Conservation (phyloP, 2,329 filamentous ascomycete species). For the Blastomyces parvus region DNA sequence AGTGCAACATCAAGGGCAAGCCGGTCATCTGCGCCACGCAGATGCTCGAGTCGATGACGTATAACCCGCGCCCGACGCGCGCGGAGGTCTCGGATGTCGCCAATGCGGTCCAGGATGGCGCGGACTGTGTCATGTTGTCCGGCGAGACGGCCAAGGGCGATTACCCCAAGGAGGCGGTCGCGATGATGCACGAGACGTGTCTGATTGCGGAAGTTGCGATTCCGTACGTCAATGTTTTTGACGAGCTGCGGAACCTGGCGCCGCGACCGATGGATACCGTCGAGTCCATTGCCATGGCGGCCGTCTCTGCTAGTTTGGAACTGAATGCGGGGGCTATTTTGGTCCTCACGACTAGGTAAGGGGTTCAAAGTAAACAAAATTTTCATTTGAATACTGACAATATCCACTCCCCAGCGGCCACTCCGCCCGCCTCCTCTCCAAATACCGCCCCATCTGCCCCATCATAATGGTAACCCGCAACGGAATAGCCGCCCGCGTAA, state of each 20-base stretch:
- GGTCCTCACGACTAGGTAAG: constrained; percentile 78
- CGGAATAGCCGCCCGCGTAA: constrained; percentile 62
- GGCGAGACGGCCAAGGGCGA: constrained; percentile 97
- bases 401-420: constrained; percentile 54
- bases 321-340: constrained; percentile 94
- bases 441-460: constrained; percentile 96
- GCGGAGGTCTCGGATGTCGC: constrained; percentile 98
- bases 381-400: constrained; percentile 9
- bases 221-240: constrained; percentile 91
- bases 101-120: constrained; percentile 93
- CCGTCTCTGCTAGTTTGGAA: constrained; percentile 89
- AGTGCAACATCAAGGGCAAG: constrained; percentile 99
- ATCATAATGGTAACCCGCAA: constrained; percentile 99
- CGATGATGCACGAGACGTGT: constrained; percentile 97
- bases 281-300: constrained; percentile 95
- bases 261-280: constrained; percentile 75
- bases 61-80: constrained; percentile 95
- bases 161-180: constrained; percentile 86
- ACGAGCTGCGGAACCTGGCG: constrained; percentile 79
- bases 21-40: constrained; percentile 97
- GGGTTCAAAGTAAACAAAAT: too few relatives aligned
- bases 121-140: constrained; percentile 99
- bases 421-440: constrained; percentile 89
- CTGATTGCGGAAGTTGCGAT: constrained; percentile 95
- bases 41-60: constrained; percentile 99